Evolutionary conservation across 805 yeast species (phyloP).

Genomic region (Saturnispora mendoncae): DNA sequence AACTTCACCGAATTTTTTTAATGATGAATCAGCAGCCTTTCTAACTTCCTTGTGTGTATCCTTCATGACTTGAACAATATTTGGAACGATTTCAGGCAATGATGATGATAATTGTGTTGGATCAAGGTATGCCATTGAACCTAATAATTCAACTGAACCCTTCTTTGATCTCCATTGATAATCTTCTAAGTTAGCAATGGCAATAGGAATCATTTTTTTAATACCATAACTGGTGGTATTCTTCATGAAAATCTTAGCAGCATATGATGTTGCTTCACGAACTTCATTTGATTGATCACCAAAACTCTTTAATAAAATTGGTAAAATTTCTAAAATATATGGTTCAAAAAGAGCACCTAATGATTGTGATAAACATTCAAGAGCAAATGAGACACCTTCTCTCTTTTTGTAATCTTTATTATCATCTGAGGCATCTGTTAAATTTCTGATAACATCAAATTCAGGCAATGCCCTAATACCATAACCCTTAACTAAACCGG

Average conservation of each 20-base stretch:
- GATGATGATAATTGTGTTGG: conserved; percentile 90
- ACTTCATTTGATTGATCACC: conserved; percentile 86
- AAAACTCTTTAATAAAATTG: conserved; percentile 65
- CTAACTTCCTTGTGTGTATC: conserved; percentile 97
- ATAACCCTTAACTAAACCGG: conserved; percentile 86
- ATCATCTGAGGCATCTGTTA: conserved; percentile 82
- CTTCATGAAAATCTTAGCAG: conserved; percentile 83
- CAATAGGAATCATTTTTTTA: conserved; percentile 82
- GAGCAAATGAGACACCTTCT: conserved; percentile 81
- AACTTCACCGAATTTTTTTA: conserved; percentile 92
- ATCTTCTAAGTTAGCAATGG: conserved; percentile 76
- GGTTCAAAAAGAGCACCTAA: conserved; percentile 84
- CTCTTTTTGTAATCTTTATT: conserved; percentile 64
- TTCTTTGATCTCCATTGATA: conserved; percentile 94
- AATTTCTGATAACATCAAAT: conserved; percentile 63
- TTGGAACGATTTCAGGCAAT: conserved; percentile 85
- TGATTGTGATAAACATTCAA: conserved; percentile 73
- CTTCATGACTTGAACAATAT: conserved; percentile 87
- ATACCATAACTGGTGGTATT: conserved; percentile 90
- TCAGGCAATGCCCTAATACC: conserved; percentile 74
- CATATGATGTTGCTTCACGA: conserved; percentile 78
- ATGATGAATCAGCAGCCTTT: conserved; percentile 83
- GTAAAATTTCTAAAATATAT: conserved; percentile 80
- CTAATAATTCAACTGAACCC: conserved; percentile 92
- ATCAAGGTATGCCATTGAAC: conserved; percentile 96